These are phyloP conservation scores for Talaromyces trachyspermus DNA, from an alignment of 495 filamentous ascomycete genomes.

Conservation along the genomic window DNA sequence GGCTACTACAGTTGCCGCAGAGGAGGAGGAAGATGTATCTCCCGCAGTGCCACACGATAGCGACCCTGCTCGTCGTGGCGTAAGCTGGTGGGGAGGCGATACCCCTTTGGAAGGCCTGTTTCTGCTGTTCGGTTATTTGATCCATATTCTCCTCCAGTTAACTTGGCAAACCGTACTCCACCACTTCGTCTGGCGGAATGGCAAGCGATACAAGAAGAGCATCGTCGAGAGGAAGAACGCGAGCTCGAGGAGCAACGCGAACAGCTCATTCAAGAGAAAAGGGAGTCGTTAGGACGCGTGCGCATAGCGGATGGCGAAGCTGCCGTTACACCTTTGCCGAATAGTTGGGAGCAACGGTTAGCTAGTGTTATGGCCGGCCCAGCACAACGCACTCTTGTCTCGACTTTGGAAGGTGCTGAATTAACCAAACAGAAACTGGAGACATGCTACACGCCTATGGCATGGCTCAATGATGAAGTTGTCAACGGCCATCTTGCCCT, in stretches of 20 bases:
- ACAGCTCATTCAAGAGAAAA: conserved; percentile 6
- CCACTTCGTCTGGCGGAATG: conserved; percentile 27
- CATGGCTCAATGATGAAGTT: conserved; percentile 81
- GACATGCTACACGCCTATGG: conserved; percentile 41
- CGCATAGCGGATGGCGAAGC: conserved; percentile 21
- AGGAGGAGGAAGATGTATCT: no score
- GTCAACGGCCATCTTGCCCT: conserved; percentile 61
- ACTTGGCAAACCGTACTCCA: conserved; percentile 20
- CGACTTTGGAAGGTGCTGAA: conserved; percentile 45
- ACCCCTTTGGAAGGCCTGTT: conserved; percentile 24
- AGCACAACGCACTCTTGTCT: conserved; percentile 27
- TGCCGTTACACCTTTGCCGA: conserved; percentile 37
- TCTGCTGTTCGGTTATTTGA: conserved; percentile 32
- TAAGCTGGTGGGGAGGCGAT: conserved; percentile 1
- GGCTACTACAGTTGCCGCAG: background rate
- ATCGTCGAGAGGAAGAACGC: conserved; percentile 6
- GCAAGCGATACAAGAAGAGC: conserved; percentile 15
- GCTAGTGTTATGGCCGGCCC: conserved; percentile 18
- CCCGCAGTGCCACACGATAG: no score
- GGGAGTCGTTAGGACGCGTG: conserved; percentile 7
- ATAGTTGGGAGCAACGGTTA: conserved; percentile 32
- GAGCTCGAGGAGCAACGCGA: conserved; percentile 5
- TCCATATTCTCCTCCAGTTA: conserved; percentile 19
- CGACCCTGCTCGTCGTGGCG: no score
- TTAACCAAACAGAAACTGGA: conserved; percentile 55